Evolutionary conservation across 2,329 filamentous ascomycete genomes (phyloP), one percentile per base, ranked within the genome.

Genomic region (Sporothrix mexicana): DNA sequence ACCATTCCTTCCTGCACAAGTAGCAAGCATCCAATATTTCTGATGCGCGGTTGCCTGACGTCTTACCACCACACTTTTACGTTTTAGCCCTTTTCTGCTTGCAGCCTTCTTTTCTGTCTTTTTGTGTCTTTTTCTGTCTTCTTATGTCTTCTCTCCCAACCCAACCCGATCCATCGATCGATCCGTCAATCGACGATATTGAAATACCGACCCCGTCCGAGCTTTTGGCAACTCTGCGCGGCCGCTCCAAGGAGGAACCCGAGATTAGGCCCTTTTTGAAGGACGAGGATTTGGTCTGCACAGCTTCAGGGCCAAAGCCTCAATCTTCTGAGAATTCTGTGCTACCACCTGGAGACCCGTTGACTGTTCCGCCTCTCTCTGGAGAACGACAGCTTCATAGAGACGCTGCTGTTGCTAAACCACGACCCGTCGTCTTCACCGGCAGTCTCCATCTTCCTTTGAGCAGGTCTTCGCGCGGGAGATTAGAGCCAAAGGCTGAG

Each of bases 1-100:
- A n/a, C 59, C 4, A 10, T 45, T 41, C 59, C n/a, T 64, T 64
- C 59, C 12, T n/a, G 25, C 3, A 36, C 13, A 17, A 59, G 25
- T 6, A 41, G 25, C n/a, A 23, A 20, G 20, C n/a, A 55, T 36
- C 23, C 55, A 12, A 15, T 59, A 3, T 61, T 41, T 25, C 23
- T 20, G 30, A 6, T 36, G 30, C 57, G 57, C 59, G 43, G 59
- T 17, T 64, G 59, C 59, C 59, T 64, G 17, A 20, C 36, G 59
- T 64, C 59, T 43, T 12, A 20, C n/a, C 30, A 36, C 30, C 30
- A 36, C 30, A 36, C 30, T 36, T 36, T 36, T 36, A 36, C 30
- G 30, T 36, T 36, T 36, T 36, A 36, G 30, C 30, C 30, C 7
- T 36, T 36, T 36, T 36, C 30, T 6, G 30, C 30, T 7, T 36